Evolutionary conservation across 176 grass and related monocot species (phyloP), one percentile per base, ranked within the genome.

Genomic region (Ensete glaucum): DNA sequence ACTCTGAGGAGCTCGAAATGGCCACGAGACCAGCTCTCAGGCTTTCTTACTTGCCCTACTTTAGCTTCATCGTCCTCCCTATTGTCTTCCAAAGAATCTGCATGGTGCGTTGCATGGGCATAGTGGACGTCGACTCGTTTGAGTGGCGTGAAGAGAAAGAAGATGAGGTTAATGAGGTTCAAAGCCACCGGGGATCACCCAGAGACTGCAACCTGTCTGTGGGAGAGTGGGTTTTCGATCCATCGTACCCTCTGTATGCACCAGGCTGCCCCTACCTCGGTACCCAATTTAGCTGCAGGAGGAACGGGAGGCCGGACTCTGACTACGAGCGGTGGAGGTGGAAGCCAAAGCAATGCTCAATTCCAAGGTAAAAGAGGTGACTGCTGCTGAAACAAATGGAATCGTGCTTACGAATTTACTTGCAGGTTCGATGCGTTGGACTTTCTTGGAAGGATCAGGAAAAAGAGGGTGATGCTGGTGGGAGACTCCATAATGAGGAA

Each of bases 401-500:
- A 22, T 51, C 21, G 13, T 64, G 11, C 57, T 78, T 50, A 8
- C 19, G 51, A 60, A 14, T 29, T 51, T 50, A 57, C 57, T 16
- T 25, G 20, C 21, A 86, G 84, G 70, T 86, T 86, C 54, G 82
- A 79, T 82, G 84, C 84, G 58, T 55, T 86, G 80, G 80, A 79
- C 67, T 86, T 86, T 52, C 84, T 86, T 17, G 53, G 20, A 23
- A 86, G 62, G 63, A 76, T 82, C 14, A 82, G 80, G 54, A 79
- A 72, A 62, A 86, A 82, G 66, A 82, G 84, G 49, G 67, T 86
- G 13, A 86, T 86, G 84, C 53, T 86, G 57, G 84, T 82, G 51
- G 84, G 80, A 13, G 80, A 86, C 64, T 86, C 84, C 20, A 82
- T 82, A 53, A 82, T 71, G 80, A 82, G 84, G 81, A 86, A 86